Evolutionary conservation across 2,329 filamentous ascomycete species (phyloP).

Genomic region (Anisogramma anomala): DNA sequence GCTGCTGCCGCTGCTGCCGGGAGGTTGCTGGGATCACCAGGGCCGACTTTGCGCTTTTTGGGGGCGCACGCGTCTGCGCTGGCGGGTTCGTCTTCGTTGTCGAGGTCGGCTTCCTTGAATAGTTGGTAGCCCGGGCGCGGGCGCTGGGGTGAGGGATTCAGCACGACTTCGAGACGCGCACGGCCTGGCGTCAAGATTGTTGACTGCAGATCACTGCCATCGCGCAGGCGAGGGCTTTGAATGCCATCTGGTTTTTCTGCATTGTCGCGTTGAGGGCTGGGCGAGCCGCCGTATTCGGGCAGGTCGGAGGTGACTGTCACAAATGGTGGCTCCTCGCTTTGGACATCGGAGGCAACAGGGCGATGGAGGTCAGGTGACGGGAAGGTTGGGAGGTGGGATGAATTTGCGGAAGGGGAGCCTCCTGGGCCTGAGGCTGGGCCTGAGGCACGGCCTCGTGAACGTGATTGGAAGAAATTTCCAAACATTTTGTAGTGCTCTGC

Average conservation of each 20-base stretch:
- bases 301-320: not conserved
- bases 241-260: not conserved
- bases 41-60: not conserved
- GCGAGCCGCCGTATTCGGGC: not conserved
- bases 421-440: no score
- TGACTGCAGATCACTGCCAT: no score
- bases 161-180: conserved; percentile 11
- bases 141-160: conserved; percentile 5
- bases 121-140: not conserved
- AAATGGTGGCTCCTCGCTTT: not conserved
- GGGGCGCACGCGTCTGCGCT: not conserved
- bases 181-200: not conserved
- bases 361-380: not conserved
- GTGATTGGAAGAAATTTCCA: no score
- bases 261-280: not conserved
- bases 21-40: no score
- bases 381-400: no score
- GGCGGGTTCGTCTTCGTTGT: conserved; percentile 1
- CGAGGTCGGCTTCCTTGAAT: not conserved
- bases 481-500: no score
- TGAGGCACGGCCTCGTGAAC: no score
- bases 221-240: no score
- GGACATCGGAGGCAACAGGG: conserved; percentile 4
- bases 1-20: not conserved
- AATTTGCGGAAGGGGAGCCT: no score